Evolutionary conservation across 768 basidiomycete genomes (phyloP).

Genomic region (Chalciporus piperatus): DNA sequence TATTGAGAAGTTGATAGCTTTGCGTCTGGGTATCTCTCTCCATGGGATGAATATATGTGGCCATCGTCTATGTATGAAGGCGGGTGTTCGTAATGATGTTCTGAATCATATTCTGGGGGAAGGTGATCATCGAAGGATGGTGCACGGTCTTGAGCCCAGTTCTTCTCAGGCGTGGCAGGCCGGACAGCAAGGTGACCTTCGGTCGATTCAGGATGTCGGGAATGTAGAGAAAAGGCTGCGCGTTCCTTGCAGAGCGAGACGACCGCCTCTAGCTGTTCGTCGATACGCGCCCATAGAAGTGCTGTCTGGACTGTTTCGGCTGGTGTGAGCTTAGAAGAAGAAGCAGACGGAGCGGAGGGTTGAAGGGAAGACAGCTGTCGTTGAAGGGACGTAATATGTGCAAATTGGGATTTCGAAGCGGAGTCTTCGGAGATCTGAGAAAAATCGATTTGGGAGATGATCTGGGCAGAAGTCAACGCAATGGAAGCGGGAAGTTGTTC

Average conservation of each 20-base stretch:
- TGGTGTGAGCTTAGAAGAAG: constrained; percentile 33
- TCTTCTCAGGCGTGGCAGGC: constrained; percentile 37
- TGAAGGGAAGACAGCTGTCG: constrained; percentile 70
- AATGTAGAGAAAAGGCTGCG: constrained; percentile 22
- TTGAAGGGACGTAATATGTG: constrained; percentile 59
- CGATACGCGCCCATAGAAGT: constrained; percentile 73
- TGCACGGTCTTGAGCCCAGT: neutral
- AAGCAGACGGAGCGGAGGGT: constrained; percentile 22
- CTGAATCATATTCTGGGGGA: constrained; percentile 55
- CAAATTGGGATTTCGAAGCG: constrained; percentile 21
- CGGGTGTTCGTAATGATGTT: constrained; percentile 21
- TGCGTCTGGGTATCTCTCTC: constrained; percentile 12
- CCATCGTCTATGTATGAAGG: constrained; percentile 25
- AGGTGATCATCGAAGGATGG: constrained; percentile 31
- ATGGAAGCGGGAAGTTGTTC: constrained; percentile 50
- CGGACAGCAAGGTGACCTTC: constrained; percentile 17
- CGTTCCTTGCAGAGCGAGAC: constrained; percentile 64
- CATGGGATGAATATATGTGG: neutral
- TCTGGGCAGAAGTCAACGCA: constrained; percentile 14
- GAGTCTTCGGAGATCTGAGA: constrained; percentile 1
- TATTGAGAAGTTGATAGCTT: constrained; percentile 9
- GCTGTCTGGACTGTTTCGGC: constrained; percentile 54
- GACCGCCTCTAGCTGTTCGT: constrained; percentile 69
- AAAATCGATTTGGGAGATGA: constrained; percentile 8
- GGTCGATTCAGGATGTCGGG: constrained; percentile 5